These are phyloP conservation scores for Capronia coronata DNA, from an alignment of 2,329 filamentous ascomycete species.

Conservation along the genomic window DNA sequence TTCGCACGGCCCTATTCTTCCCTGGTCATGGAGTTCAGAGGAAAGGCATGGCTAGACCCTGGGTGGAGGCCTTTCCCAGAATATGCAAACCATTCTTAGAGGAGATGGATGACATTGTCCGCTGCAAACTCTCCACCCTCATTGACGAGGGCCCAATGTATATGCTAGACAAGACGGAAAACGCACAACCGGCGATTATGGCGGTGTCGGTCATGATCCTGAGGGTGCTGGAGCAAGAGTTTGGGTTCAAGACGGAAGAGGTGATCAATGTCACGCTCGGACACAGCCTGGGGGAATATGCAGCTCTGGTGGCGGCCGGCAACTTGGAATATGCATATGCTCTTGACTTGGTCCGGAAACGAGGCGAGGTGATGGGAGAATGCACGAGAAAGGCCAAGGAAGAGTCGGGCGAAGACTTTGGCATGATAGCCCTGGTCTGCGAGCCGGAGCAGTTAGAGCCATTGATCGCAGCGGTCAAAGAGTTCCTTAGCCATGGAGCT, in stretches of 20 bases:
- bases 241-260: slow-evolving; percentile 64
- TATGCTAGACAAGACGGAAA: slow-evolving; percentile 70
- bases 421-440: slow-evolving; percentile 89
- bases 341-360: slow-evolving; percentile 65
- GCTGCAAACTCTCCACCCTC: slow-evolving; percentile 66
- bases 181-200: slow-evolving; percentile 95
- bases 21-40: slow-evolving; percentile 74
- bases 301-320: slow-evolving; percentile 77
- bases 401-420: slow-evolving; percentile 71
- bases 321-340: slow-evolving; percentile 74
- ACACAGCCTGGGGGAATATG: slow-evolving; percentile 89
- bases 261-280: slow-evolving; percentile 77
- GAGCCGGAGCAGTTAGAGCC: slow-evolving; percentile 67
- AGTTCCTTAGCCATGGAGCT: slow-evolving; percentile 66
- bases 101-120: slow-evolving; percentile 73
- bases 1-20: slow-evolving; percentile 45
- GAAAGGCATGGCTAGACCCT: slow-evolving; percentile 78
- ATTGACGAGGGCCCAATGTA: slow-evolving; percentile 76
- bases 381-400: slow-evolving; percentile 63
- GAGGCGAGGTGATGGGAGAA: slow-evolving; percentile 76
- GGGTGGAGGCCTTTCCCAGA: slow-evolving; percentile 76
- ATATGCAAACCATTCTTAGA: slow-evolving; percentile 72
- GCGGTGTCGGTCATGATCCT: slow-evolving; percentile 86
- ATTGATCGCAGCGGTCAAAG: slow-evolving; percentile 67
- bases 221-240: slow-evolving; percentile 77